Conservation (phyloP, 1,284 basidiomycete genomes). For the Cutaneotrichosporon arboriforme region DNA sequence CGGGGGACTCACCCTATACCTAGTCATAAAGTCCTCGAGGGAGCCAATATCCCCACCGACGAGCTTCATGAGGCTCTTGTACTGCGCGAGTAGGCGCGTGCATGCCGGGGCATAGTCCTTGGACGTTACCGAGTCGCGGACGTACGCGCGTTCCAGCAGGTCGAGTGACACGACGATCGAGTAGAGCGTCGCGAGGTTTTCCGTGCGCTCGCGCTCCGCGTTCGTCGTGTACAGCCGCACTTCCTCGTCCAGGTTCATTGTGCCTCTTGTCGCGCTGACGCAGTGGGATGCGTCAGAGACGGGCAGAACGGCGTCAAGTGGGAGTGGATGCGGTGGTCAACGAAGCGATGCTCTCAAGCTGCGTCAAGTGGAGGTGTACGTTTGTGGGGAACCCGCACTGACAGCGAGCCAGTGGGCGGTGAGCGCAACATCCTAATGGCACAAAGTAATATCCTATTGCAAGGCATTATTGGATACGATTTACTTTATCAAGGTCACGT, state of each 20-base stretch:
- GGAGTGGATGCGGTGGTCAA: background rate
- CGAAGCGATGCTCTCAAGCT: too few species aligned
- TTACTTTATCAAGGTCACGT: too few species aligned
- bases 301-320: background rate
- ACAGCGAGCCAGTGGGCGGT: too few species aligned
- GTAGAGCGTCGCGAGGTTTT: conserved; percentile 83
- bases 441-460: too few species aligned
- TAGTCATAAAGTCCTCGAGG: conserved; percentile 84
- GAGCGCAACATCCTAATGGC: too few species aligned
- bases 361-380: too few species aligned
- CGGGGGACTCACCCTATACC: conserved; percentile 71
- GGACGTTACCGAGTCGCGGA: conserved; percentile 83
- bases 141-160: conserved; percentile 91
- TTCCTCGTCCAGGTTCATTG: conserved; percentile 71
- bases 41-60: conserved; percentile 76
- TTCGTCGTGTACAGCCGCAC: conserved; percentile 83
- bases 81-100: conserved; percentile 83
- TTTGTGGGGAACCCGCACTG: too few species aligned
- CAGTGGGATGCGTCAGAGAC: background rate
- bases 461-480: too few species aligned
- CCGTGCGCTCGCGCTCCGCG: conserved; percentile 81
- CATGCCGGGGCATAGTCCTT: conserved; percentile 96
- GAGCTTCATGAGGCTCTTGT: conserved; percentile 93
- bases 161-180: conserved; percentile 87
- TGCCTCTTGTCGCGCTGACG: background rate